Base-by-base conservation (phyloP, 176 grass and related monocot species). In the Bromus sterilis region DNA sequence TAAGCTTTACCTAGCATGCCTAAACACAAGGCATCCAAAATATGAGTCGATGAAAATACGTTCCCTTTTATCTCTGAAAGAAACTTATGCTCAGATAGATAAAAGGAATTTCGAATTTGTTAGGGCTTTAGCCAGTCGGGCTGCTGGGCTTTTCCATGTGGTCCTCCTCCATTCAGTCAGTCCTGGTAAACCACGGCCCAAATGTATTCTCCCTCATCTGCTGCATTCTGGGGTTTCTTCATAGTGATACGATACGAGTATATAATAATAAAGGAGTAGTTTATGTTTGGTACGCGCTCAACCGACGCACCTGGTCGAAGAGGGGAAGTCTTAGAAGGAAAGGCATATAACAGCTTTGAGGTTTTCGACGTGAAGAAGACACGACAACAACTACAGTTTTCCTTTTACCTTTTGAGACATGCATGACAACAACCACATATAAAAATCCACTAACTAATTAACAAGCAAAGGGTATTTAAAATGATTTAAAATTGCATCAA, bases 241-340 rank as follows among this genome's bases (percentile, higher is more conserved):
- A 32, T 33, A 51, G 48, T 51, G 18, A 21, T 49, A 7, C 10
- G n/a, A 66, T 20, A 35, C 10, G 1, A 23, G 30, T 13, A 61
- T 12, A 62, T 2, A 12, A 67, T 31, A 58, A 46, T 60, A 64
- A 78, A 65, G 31, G n/a, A n/a, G 76, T 75, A 23, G 9, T 49
- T 49, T 51, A 51, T 60, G 12, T n/a, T 60, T 67, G 76, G 63
- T 80, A 40, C 21, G 1, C 12, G 44, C 57, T 66, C 56, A 53
- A 51, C 65, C 21, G 28, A 71, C 36, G 3, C 13, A 58, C 8
- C 56, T 20, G n/a, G 13, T 15, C 28, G 23, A 57, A 32, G 40
- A 40, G 18, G 29, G 32, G 53, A 41, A 88, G 16, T 39, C 83
- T 86, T 82, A 49, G 43, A 75, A 81, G 30, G 24, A 80, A 90